Conservation (phyloP, 306 rosid genomes). For the Mimosa bimucronata region DNA sequence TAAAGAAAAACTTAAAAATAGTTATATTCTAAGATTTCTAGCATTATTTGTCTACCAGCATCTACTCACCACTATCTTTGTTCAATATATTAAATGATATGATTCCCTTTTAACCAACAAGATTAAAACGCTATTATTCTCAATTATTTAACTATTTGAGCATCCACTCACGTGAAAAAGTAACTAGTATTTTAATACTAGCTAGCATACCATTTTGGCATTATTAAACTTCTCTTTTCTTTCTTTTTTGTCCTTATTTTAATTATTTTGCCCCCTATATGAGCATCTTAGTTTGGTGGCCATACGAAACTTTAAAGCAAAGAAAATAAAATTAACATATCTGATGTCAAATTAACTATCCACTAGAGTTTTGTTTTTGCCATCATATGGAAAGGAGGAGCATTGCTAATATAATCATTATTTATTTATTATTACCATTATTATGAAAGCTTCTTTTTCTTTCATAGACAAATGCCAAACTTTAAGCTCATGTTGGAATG, state of each 20-base stretch:
- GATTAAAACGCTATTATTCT: neutral
- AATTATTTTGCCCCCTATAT: neutral
- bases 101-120: conserved; percentile 29
- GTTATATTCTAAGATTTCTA: neutral
- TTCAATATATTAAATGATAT: conserved; percentile 10
- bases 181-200: neutral
- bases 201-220: conserved; percentile 44
- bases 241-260: neutral
- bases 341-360: conserved; percentile 17
- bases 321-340: conserved; percentile 30
- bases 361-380: neutral
- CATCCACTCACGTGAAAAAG: conserved; percentile 45
- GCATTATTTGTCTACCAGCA: neutral
- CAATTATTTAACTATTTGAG: conserved; percentile 40
- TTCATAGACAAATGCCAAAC: conserved; percentile 17
- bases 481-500: conserved; percentile 21
- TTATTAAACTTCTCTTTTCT: conserved; percentile 6
- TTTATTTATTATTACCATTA: neutral
- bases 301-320: conserved; percentile 34
- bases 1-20: neutral
- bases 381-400: neutral
- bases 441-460: neutral
- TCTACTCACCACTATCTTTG: neutral
- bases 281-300: conserved; percentile 10
- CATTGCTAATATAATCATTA: neutral